phyloP scores from a whole-genome alignment of 805 yeast genomes.

The Ogataea paraovalis region DNA sequence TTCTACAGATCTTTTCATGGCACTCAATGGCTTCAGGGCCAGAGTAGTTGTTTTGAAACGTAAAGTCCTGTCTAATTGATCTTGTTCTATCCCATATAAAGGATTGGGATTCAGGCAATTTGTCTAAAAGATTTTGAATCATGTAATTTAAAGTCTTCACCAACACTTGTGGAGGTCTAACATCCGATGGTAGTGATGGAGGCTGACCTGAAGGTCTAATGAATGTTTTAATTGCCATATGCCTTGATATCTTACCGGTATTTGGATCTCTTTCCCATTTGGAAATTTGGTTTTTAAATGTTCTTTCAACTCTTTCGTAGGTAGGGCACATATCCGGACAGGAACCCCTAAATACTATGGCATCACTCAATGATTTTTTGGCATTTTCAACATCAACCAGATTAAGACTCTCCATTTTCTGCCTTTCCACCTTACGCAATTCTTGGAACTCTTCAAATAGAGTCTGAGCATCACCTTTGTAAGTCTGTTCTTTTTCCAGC shows the following conservation, averaged over 20 bases:
- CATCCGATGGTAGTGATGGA: constrained; percentile 96
- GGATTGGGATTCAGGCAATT: constrained; percentile 80
- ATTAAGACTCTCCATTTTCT: constrained; percentile 72
- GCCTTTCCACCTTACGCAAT: constrained; percentile 71
- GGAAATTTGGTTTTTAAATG: constrained; percentile 82
- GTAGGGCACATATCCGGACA: constrained; percentile 94
- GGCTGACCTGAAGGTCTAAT: constrained; percentile 98
- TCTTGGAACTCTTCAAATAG: constrained; percentile 71
- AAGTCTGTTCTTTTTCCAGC: constrained; percentile 44
- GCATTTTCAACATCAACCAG: constrained; percentile 84
- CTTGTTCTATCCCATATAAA: constrained; percentile 97
- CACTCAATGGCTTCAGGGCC: constrained; percentile 95
- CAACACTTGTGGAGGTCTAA: constrained; percentile 82
- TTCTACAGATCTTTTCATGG: constrained; percentile 84
- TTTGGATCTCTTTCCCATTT: constrained; percentile 66
- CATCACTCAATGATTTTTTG: constrained; percentile 80
- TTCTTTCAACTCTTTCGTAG: constrained; percentile 84
- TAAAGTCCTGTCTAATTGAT: constrained; percentile 94
- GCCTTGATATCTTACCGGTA: constrained; percentile 52
- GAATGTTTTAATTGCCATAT: constrained; percentile 81
- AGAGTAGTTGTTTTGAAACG: constrained; percentile 88
- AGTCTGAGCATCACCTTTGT: constrained; percentile 55
- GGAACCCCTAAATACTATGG: constrained; percentile 81
- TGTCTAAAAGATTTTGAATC: constrained; percentile 55
- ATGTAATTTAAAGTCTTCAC: constrained; percentile 66